Conservation (phyloP, 2,329 filamentous ascomycete genomes). For the Clarireedia hainanense region DNA sequence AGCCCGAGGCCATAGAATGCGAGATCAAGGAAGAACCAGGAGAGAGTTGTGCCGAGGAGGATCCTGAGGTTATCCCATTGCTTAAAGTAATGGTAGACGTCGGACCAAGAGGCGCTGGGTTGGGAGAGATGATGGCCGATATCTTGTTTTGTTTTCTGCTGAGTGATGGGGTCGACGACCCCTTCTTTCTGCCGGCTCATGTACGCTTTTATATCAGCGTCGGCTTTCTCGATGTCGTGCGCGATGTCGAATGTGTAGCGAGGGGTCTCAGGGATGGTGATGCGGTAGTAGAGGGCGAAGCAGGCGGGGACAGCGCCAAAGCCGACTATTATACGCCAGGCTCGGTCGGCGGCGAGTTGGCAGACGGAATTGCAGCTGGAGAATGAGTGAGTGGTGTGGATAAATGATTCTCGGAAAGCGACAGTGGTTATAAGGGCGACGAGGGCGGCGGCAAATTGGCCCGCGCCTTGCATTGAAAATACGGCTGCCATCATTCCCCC, state of each 20-base stretch:
- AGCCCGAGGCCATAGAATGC: constrained; percentile 65
- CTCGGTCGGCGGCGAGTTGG: constrained; percentile 64
- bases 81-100: constrained; percentile 59
- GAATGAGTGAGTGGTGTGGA: constrained; percentile 34
- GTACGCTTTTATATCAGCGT: constrained; percentile 61
- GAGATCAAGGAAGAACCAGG: constrained; percentile 74
- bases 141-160: constrained; percentile 45
- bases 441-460: constrained; percentile 66
- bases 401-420: constrained; percentile 50
- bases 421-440: constrained; percentile 62
- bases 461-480: constrained; percentile 78
- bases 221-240: constrained; percentile 67
- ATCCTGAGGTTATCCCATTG: constrained; percentile 64
- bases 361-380: constrained; percentile 54
- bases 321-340: constrained; percentile 76
- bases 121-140: constrained; percentile 48
- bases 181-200: constrained; percentile 41
- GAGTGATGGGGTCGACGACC: constrained; percentile 40
- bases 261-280: constrained; percentile 79
- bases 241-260: constrained; percentile 77
- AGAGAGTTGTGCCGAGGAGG: constrained; percentile 67
- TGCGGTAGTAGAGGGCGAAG: constrained; percentile 75
- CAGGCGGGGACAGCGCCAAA: constrained; percentile 71
- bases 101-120: constrained; percentile 62
- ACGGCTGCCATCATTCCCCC: constrained; percentile 78